These are phyloP conservation scores for Houttuynia cordata DNA, from an alignment of 164 flowering plant species.

Conservation along the genomic window DNA sequence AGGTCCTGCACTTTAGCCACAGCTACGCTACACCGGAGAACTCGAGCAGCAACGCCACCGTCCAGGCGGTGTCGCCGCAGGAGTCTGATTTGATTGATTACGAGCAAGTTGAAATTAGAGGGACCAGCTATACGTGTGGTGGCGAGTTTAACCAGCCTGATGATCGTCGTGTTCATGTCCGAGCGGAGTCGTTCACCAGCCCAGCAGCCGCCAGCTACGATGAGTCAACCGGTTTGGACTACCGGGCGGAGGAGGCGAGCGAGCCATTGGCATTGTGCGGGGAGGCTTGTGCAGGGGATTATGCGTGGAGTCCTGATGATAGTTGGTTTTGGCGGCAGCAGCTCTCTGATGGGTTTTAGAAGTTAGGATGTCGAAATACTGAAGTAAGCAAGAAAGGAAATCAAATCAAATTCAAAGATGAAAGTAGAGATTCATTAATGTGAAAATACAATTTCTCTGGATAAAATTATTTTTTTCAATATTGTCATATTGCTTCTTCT, in stretches of 20 bases:
- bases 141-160: not conserved
- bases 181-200: slow-evolving; percentile 1
- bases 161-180: not conserved
- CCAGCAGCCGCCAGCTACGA: not conserved
- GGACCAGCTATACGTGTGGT: not conserved
- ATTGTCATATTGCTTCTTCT: not conserved
- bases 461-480: not conserved
- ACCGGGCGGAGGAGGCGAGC: not conserved
- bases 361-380: not conserved
- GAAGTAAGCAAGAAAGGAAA: not conserved
- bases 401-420: not conserved
- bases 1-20: not conserved
- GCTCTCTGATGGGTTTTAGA: slow-evolving; percentile 1
- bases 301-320: slow-evolving; percentile 4
- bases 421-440: not conserved
- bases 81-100: not conserved
- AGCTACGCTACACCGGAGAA: not conserved
- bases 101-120: not conserved
- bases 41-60: slow-evolving; percentile 1
- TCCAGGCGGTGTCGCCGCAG: slow-evolving; percentile 3
- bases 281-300: not conserved
- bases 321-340: slow-evolving; percentile 3
- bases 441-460: not conserved
- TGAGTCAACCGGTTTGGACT: not conserved
- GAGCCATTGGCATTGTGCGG: slow-evolving; percentile 1